Percentiles rank a stretch among this genome's conserved stretches.
phyloP scores from a whole-genome alignment of 306 rosid genomes.

The Vicia sativa region DNA sequence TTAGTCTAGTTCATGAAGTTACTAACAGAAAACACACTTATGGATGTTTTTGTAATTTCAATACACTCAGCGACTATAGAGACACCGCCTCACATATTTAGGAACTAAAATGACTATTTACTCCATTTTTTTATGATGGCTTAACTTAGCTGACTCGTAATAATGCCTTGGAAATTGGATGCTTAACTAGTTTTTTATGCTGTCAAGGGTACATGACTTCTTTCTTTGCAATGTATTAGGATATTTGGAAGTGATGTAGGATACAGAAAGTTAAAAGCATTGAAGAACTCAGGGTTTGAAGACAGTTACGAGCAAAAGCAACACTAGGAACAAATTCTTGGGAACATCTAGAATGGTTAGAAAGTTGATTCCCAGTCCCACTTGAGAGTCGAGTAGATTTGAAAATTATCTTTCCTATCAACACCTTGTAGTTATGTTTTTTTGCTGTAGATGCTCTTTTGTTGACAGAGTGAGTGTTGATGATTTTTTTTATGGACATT shows the following conservation, averaged over 20 bases:
- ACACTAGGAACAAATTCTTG: conserved; percentile 22
- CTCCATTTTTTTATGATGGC: conserved; percentile 7
- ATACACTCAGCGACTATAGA: not conserved
- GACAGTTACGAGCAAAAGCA: conserved; percentile 51
- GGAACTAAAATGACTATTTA: not conserved
- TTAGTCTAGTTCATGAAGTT: not conserved
- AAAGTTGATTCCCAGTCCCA: conserved; percentile 38
- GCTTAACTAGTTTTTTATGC: not conserved
- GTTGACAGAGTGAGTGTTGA: conserved; percentile 40
- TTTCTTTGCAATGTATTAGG: conserved; percentile 46
- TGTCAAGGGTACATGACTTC: conserved; percentile 27
- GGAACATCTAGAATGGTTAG: conserved; percentile 37
- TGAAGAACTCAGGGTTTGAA: conserved; percentile 55
- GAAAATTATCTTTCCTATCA: conserved; percentile 37
- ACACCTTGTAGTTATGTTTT: conserved; percentile 42
- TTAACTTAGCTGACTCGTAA: conserved; percentile 12
- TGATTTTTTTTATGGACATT: conserved; percentile 41
- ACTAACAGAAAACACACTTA: not conserved
- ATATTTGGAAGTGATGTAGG: conserved; percentile 85
- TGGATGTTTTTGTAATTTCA: not conserved
- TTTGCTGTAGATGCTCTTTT: conserved; percentile 30
- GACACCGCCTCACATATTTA: not conserved
- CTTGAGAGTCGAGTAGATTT: conserved; percentile 38
- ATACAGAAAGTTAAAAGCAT: conserved; percentile 78
- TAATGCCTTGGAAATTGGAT: conserved; percentile 21